A percentile compares a stretch with the other conserved stretches of the same genome.
Evolutionary conservation across 2,329 filamentous ascomycete species (phyloP).

Genomic region (Diaporthe humulicola): DNA sequence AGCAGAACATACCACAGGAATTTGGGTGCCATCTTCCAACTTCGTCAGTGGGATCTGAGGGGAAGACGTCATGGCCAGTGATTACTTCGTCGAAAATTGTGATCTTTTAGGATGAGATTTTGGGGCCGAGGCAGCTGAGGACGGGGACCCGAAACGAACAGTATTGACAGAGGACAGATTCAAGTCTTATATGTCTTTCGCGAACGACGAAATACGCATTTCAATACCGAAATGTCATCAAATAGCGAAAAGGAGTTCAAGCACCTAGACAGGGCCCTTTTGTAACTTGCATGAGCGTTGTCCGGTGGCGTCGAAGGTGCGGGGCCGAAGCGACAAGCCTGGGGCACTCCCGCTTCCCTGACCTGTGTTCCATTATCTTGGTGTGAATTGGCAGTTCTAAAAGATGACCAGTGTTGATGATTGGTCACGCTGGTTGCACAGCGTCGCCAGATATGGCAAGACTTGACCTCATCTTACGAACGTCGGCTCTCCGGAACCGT

Average conservation of each 20-base stretch:
- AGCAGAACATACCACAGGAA: constrained; percentile 12
- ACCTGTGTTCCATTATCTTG: not conserved
- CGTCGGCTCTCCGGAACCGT: not conserved
- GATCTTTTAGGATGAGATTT: not conserved
- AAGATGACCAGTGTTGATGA: not conserved
- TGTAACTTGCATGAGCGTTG: constrained; percentile 1
- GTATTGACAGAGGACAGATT: too few relatives aligned
- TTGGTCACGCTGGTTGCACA: not conserved
- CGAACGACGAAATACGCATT: not conserved
- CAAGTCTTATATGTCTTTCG: not conserved
- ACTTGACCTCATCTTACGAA: not conserved
- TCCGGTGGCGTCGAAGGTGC: not conserved
- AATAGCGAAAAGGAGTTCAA: not conserved
- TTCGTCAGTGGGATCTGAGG: not conserved
- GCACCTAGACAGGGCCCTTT: not conserved
- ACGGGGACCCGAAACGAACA: accelerated
- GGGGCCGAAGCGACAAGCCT: constrained; percentile 12
- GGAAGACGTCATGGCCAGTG: not conserved
- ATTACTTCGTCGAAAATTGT: not conserved
- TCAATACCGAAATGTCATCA: not conserved
- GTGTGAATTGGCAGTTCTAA: not conserved
- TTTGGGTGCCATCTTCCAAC: constrained; percentile 3
- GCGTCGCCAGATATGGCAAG: not conserved
- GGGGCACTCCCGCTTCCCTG: not conserved
- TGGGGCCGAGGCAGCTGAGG: too few relatives aligned